Evolutionary conservation across 2,329 filamentous ascomycete genomes (phyloP).

Genomic region (Tympanopsis confertula): DNA sequence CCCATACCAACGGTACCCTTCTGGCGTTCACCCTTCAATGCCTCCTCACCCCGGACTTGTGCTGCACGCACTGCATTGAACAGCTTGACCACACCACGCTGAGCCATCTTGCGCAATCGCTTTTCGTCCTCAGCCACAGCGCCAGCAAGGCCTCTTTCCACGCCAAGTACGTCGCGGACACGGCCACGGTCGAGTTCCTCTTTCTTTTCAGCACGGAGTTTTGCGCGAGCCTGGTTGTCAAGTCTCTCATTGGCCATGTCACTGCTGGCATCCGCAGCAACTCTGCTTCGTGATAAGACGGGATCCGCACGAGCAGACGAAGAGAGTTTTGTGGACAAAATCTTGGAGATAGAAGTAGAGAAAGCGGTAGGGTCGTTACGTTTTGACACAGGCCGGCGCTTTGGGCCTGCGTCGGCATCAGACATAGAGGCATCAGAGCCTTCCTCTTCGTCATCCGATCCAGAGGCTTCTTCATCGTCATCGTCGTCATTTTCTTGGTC

Average conservation of each 20-base stretch:
- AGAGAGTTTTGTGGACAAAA: background rate
- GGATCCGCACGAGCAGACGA: background rate
- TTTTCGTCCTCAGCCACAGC: conserved; percentile 1
- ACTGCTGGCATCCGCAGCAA: background rate
- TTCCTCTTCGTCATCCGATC: background rate
- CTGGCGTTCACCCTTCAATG: background rate
- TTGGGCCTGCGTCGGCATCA: background rate
- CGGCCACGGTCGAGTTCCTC: background rate
- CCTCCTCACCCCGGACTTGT: background rate
- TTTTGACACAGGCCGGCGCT: background rate
- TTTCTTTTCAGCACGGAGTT: conserved; percentile 1
- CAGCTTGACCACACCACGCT: conserved; percentile 1
- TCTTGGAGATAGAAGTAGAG: conserved; percentile 1
- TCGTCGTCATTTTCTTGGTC: background rate
- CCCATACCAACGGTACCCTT: background rate
- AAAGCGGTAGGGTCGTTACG: background rate
- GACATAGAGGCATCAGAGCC: background rate
- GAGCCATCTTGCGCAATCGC: background rate
- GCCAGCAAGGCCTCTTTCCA: background rate
- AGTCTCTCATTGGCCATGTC: background rate
- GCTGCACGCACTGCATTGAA: conserved; percentile 1
- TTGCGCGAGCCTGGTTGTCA: background rate
- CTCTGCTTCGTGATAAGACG: background rate
- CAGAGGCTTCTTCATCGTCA: background rate
- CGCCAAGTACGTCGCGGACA: background rate